A percentile compares a stretch with the other conserved stretches of the same genome.
phyloP scores from a whole-genome alignment of 1,139 yeast species.

The Kluyveromyces sp. region DNA sequence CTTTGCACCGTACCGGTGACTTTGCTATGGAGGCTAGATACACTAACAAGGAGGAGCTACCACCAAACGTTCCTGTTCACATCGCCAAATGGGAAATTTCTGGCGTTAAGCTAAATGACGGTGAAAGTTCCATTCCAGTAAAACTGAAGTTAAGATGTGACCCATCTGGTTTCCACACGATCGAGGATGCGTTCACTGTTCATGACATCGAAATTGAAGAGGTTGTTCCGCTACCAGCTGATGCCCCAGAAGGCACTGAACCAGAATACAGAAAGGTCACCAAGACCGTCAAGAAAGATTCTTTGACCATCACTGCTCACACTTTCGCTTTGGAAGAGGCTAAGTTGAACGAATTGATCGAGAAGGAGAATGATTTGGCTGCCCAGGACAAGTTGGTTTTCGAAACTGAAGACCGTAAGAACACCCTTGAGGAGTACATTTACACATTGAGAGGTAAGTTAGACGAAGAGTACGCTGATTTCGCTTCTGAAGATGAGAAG shows the following conservation, averaged over 20 bases:
- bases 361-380: slow-evolving; percentile 76
- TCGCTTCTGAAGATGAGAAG: slow-evolving; percentile 90
- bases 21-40: slow-evolving; percentile 82
- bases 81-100: slow-evolving; percentile 81
- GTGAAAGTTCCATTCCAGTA: slow-evolving; percentile 74
- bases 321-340: slow-evolving; percentile 61
- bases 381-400: slow-evolving; percentile 94
- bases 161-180: slow-evolving; percentile 90
- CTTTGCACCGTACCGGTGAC: slow-evolving; percentile 86
- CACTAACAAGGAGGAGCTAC: slow-evolving; percentile 68
- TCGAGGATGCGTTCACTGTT: slow-evolving; percentile 91
- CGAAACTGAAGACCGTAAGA: slow-evolving; percentile 98
- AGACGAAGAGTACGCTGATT: slow-evolving; percentile 82
- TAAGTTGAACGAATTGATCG: slow-evolving; percentile 56
- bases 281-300: slow-evolving; percentile 89
- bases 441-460: slow-evolving; percentile 96
- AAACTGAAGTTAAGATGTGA: slow-evolving; percentile 95
- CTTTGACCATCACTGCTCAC: slow-evolving; percentile 51
- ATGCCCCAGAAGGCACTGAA: slow-evolving; percentile 58
- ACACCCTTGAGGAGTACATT: slow-evolving; percentile 96
- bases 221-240: slow-evolving; percentile 54
- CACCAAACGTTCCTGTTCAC: slow-evolving; percentile 55
- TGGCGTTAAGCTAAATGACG: slow-evolving; percentile 76
- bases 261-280: slow-evolving; percentile 88
- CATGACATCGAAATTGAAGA: slow-evolving; percentile 89